Base-by-base conservation (phyloP, 148 eudicot genomes). In the Cornus controversa region DNA sequence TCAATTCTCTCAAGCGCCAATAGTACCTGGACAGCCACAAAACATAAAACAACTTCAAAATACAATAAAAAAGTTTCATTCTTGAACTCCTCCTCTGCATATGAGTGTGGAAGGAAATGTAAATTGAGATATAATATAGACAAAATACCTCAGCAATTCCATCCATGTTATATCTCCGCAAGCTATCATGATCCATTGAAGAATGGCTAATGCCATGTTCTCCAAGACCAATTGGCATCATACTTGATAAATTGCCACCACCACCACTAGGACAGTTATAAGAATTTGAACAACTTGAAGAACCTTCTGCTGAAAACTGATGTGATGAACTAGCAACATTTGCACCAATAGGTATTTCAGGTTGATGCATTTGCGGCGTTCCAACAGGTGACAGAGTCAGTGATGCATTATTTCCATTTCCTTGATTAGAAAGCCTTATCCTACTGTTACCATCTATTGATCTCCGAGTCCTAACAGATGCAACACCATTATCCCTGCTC, bases 121-220 rank as follows among this genome's bases (percentile, higher is more conserved):
- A 62, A 10, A 6, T 31, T 15, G 53, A 20, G 69, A 60, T 13
- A 9, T 18, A 47, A 26, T 7, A 47, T 9, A 36, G 31, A 53
- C n/a, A 23, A 64, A 27, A 79, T 93, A 94, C 99, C 97, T 96
- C 96, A 24, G 98, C 93, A 74, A 91, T 87, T 23, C 92, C 94
- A 83, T 86, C 86, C 73, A 90, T 81, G 85, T 85, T 85, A 81
- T 91, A 87, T 62, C 79, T 87, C 62, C 84, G 83, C 34, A 85
- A 81, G 27, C 81, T 74, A 80, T 87, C 90, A 37, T 80, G 85
- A 80, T 85, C 89, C 83, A 87, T 69, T 15, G 83, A 81, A 64
- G 90, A 78, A 79, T 80, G 83, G 27, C 87, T 18, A 54, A 83
- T 67, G 34, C 86, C 89, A 78, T 64, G 82, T 71, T 86, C 94